These are phyloP conservation scores for Fusarium avenaceum DNA, from an alignment of 2,329 filamentous ascomycete species.

Conservation along the genomic window DNA sequence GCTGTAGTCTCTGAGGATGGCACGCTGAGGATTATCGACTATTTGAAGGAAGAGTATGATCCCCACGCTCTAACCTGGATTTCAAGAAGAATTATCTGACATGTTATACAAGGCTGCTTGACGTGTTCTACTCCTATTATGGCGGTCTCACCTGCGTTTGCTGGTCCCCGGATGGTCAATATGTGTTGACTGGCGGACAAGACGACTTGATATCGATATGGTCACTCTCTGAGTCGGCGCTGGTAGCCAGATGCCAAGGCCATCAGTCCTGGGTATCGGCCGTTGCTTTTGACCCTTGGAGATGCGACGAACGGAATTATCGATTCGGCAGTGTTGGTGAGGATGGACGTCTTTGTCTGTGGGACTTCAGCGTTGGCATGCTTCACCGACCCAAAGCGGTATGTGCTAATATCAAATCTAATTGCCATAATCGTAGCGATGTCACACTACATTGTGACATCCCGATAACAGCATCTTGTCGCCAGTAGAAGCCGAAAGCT, in stretches of 20 bases:
- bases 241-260: slow-evolving; percentile 93
- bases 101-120: slow-evolving; percentile 73
- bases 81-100: slow-evolving; percentile 8
- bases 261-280: slow-evolving; percentile 96
- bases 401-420: slow-evolving; percentile 55
- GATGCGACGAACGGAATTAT: slow-evolving; percentile 95
- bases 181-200: slow-evolving; percentile 93
- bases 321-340: slow-evolving; percentile 96
- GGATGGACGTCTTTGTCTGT: slow-evolving; percentile 89
- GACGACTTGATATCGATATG: slow-evolving; percentile 97
- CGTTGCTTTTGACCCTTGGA: slow-evolving; percentile 96
- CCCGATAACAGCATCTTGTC: not conserved
- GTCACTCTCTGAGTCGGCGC: slow-evolving; percentile 84
- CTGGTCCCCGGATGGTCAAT: slow-evolving; percentile 98
- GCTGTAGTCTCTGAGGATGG: slow-evolving; percentile 95
- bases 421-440: not conserved
- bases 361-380: slow-evolving; percentile 99
- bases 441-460: not conserved
- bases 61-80: not conserved
- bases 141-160: slow-evolving; percentile 93
- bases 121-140: slow-evolving; percentile 92
- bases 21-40: slow-evolving; percentile 89
- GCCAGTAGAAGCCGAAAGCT: slow-evolving; percentile 22
- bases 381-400: slow-evolving; percentile 89
- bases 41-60: slow-evolving; percentile 85